Conservation (phyloP, 2,329 filamentous ascomycete genomes). For the Phialophora expanda region DNA sequence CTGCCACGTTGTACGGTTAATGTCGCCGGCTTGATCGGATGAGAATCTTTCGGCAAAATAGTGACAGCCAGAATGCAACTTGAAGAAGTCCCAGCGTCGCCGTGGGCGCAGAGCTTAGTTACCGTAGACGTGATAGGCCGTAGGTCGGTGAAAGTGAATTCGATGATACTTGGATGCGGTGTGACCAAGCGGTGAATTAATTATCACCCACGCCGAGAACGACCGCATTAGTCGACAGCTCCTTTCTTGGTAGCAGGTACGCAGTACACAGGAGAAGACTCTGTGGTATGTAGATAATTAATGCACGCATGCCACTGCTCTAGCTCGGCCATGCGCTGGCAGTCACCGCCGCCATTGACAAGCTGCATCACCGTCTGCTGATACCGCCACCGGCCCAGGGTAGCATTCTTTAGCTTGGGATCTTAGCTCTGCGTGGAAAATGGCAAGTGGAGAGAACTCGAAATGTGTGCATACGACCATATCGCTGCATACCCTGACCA, state of each 20-base stretch:
- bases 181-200: not conserved
- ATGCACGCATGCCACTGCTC: not conserved
- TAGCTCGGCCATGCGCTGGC: not conserved
- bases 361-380: not conserved
- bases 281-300: not conserved
- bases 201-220: not conserved
- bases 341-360: not conserved
- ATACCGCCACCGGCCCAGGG: not conserved
- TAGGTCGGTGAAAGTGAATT: not conserved
- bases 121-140: not conserved
- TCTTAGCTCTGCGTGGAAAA: not conserved
- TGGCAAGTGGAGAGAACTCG: not conserved
- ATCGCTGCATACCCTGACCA: too few relatives aligned
- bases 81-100: not conserved
- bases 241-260: not conserved
- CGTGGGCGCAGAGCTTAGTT: too few relatives aligned
- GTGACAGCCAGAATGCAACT: not conserved
- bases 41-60: not conserved
- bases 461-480: not conserved
- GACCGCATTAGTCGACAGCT: not conserved
- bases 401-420: not conserved
- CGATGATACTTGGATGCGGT: not conserved
- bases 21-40: not conserved
- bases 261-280: not conserved
- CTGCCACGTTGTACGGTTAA: not conserved